A percentile compares a stretch with the other conserved stretches of the same genome.
phyloP scores from a whole-genome alignment of 345 rosid species.

The Eucalyptus rudis region DNA sequence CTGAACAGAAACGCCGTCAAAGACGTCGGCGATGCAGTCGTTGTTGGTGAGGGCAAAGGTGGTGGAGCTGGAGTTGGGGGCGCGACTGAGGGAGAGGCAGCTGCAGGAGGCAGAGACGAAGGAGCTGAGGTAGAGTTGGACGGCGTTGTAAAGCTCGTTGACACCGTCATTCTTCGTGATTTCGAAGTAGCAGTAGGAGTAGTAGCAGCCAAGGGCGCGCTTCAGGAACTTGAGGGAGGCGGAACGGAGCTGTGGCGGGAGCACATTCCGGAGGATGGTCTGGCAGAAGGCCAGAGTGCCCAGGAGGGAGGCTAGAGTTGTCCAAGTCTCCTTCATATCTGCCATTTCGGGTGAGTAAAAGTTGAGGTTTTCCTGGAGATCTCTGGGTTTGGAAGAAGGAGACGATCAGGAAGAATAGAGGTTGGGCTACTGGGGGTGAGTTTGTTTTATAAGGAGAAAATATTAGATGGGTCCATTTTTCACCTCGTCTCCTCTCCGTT shows the following conservation, averaged over 20 bases:
- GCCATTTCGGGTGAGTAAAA: not conserved
- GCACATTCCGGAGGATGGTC: not conserved
- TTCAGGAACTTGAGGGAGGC: not conserved
- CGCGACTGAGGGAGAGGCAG: constrained; percentile 76
- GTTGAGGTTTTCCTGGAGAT: not conserved
- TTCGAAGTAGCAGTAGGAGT: constrained; percentile 46
- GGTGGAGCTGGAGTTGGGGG: constrained; percentile 33
- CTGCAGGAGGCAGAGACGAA: constrained; percentile 56
- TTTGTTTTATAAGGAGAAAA: not conserved
- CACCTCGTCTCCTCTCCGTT: too few species aligned
- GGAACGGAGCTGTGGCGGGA: not conserved
- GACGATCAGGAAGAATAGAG: not conserved
- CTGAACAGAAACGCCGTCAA: constrained; percentile 40
- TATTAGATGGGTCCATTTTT: not conserved
- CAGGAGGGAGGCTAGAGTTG: constrained; percentile 5
- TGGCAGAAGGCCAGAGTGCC: not conserved
- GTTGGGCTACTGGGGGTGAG: not conserved
- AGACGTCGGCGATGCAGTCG: constrained; percentile 65
- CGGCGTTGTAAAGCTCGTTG: constrained; percentile 93
- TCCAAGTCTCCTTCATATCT: not conserved
- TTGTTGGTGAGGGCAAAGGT: constrained; percentile 24
- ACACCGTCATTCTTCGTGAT: constrained; percentile 90
- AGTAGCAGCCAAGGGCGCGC: not conserved
- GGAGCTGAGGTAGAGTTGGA: constrained; percentile 80
- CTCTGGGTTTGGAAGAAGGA: not conserved